Evolutionary conservation across 495 filamentous ascomycete genomes (phyloP).

Genomic region (Lasiosphaeriaceae sp.): DNA sequence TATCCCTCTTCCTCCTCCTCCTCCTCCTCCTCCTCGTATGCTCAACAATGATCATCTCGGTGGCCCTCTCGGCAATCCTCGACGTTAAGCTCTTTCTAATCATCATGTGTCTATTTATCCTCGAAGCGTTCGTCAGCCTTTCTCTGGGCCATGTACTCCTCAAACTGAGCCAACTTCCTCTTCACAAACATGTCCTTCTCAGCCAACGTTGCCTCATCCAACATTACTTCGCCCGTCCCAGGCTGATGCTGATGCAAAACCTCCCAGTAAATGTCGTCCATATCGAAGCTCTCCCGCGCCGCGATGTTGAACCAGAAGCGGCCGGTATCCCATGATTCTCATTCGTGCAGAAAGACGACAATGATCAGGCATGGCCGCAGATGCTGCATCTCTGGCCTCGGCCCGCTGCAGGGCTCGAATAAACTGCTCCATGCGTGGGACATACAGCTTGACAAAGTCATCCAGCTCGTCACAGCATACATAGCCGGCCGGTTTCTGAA

Average conservation of each 20-base stretch:
- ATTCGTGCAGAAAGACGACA: conserved; percentile 34
- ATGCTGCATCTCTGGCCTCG: conserved; percentile 9
- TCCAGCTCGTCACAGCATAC: conserved; percentile 31
- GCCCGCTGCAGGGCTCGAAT: conserved; percentile 16
- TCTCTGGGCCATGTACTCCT: conserved; percentile 43
- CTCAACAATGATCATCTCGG: conserved; percentile 38
- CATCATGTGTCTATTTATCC: conserved; percentile 32
- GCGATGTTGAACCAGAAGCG: conserved; percentile 44
- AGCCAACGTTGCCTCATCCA: too few species aligned
- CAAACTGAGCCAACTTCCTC: too few species aligned
- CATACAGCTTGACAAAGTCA: conserved; percentile 33
- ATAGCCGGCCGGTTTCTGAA: conserved; percentile 31
- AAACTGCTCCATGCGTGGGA: conserved; percentile 29
- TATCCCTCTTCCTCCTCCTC: too few species aligned
- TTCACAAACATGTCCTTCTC: too few species aligned
- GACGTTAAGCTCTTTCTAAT: too few species aligned
- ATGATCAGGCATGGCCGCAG: not conserved
- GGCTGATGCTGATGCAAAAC: conserved; percentile 19
- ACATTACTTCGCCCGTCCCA: too few species aligned
- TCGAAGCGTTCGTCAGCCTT: conserved; percentile 27
- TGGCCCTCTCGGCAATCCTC: conserved; percentile 35
- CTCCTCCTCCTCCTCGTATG: too few species aligned
- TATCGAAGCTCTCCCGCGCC: conserved; percentile 38
- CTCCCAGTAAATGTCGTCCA: conserved; percentile 40
- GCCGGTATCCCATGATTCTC: conserved; percentile 37